Percentiles rank a stretch among this genome's conserved stretches.
These are phyloP conservation scores for Penicillium crystallinum DNA, from an alignment of 495 filamentous ascomycete species.

Conservation along the genomic window DNA sequence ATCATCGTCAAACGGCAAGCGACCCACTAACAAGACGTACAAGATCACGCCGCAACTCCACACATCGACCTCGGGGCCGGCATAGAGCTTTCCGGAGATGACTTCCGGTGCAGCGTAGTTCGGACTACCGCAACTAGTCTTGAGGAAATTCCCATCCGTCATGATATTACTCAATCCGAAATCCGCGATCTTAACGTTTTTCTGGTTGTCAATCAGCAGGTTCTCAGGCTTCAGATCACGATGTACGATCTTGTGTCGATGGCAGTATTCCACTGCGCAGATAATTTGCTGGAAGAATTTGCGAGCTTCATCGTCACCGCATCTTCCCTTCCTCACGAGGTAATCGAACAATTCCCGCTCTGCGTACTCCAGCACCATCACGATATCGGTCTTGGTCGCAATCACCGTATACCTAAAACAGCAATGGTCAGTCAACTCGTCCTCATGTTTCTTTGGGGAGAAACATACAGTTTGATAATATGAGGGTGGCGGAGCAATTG, in stretches of 20 bases:
- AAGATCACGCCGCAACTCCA: conserved; percentile 99
- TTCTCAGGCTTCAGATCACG: conserved; percentile 98
- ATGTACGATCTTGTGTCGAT: conserved; percentile 97
- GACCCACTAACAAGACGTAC: conserved; percentile 87
- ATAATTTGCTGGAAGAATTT: conserved; percentile 99
- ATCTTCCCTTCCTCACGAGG: conserved; percentile 83
- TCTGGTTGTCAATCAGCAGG: conserved; percentile 81
- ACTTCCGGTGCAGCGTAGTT: conserved; percentile 98
- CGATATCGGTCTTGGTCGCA: conserved; percentile 86
- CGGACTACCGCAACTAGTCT: conserved; percentile 95
- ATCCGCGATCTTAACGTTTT: conserved; percentile 98
- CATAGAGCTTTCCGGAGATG: conserved; percentile 95
- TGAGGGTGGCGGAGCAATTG: conserved; percentile 94
- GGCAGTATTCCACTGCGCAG: conserved; percentile 98
- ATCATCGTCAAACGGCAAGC: conserved; percentile 95
- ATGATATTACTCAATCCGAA: conserved; percentile 99
- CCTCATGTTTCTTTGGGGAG: background rate
- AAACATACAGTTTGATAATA: conserved; percentile 94
- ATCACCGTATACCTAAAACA: conserved; percentile 82
- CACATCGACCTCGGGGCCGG: conserved; percentile 95
- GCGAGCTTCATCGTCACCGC: conserved; percentile 82
- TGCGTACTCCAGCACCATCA: conserved; percentile 98
- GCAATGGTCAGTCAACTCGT: conserved; percentile 4
- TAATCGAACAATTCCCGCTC: conserved; percentile 97
- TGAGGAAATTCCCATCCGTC: conserved; percentile 98